A percentile compares a stretch with the other conserved stretches of the same genome.
Evolutionary conservation across 371 early-diverging fungal genomes (phyloP).

Genomic region (Homolaphlyctis polyrhiza): DNA sequence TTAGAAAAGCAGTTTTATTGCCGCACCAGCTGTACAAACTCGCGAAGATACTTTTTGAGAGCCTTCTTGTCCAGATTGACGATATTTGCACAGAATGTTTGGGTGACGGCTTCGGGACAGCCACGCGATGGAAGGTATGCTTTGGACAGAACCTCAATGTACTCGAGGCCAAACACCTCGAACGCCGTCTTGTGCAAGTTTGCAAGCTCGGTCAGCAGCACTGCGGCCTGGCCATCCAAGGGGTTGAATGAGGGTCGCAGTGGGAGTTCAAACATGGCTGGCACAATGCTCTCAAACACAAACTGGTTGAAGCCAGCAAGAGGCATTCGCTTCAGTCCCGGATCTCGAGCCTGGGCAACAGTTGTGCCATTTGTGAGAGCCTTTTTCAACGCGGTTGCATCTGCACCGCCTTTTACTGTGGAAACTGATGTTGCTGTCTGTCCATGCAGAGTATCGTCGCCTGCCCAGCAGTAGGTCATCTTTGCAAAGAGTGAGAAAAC

Average conservation of each 20-base stretch:
- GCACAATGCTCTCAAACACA: constrained; percentile 71
- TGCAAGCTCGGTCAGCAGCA: constrained; percentile 81
- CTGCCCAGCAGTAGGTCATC: constrained; percentile 76
- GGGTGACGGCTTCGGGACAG: constrained; percentile 59
- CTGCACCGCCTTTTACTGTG: background rate
- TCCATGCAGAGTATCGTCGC: constrained; percentile 8
- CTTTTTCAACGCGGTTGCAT: background rate
- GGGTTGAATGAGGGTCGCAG: constrained; percentile 70
- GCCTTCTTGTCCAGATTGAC: constrained; percentile 60
- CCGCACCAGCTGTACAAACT: no score
- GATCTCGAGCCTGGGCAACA: background rate
- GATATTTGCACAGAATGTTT: constrained; percentile 60
- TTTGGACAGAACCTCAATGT: constrained; percentile 58
- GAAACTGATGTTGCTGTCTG: background rate
- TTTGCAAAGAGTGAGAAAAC: constrained; percentile 78
- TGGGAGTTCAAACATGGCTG: constrained; percentile 77
- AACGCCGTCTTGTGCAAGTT: constrained; percentile 66
- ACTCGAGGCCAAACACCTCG: constrained; percentile 56
- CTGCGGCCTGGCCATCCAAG: constrained; percentile 71
- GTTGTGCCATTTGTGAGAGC: background rate
- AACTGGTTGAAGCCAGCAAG: constrained; percentile 65
- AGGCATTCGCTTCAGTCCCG: constrained; percentile 5
- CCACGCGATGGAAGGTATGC: constrained; percentile 64
- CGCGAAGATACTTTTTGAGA: constrained; percentile 68
- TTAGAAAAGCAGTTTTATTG: no score